Evolutionary conservation across 192 early-diverging fungal species (phyloP).

Genomic region (Spinellus fusiger): DNA sequence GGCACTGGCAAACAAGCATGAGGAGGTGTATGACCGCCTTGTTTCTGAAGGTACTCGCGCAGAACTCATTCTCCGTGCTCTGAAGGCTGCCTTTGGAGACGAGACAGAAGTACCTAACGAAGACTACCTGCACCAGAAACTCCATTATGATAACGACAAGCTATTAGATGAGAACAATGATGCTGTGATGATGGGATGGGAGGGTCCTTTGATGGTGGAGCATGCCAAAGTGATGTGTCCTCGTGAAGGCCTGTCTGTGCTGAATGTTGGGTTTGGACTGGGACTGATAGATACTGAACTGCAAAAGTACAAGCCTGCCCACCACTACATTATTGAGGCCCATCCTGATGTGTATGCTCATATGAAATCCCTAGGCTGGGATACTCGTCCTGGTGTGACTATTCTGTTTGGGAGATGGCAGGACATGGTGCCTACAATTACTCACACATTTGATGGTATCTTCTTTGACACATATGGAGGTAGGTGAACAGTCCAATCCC

Average conservation of each 20-base stretch:
- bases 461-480: conserved; percentile 91
- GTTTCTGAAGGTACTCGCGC: conserved; percentile 79
- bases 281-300: conserved; percentile 84
- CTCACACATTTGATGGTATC: conserved; percentile 78
- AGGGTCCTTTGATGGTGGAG: conserved; percentile 83
- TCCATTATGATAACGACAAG: conserved; percentile 76
- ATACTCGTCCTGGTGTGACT: conserved; percentile 73
- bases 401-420: conserved; percentile 94
- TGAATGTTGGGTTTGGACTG: conserved; percentile 86
- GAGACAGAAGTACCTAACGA: conserved; percentile 57
- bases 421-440: conserved; percentile 68
- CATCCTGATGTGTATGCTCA: conserved; percentile 93
- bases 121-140: conserved; percentile 69
- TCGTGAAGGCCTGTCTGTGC: conserved; percentile 49
- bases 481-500: not conserved
- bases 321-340: conserved; percentile 93
- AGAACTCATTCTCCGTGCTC: conserved; percentile 69
- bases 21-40: conserved; percentile 68
- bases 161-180: conserved; percentile 83
- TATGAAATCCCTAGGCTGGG: conserved; percentile 83
- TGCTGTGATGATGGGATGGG: conserved; percentile 99
- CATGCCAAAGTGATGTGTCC: conserved; percentile 76
- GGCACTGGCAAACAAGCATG: conserved; percentile 63
- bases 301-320: conserved; percentile 61
- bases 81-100: conserved; percentile 32